phyloP scores from a whole-genome alignment of 352 stramenopile species.

The Elongisporangium undulatum region DNA sequence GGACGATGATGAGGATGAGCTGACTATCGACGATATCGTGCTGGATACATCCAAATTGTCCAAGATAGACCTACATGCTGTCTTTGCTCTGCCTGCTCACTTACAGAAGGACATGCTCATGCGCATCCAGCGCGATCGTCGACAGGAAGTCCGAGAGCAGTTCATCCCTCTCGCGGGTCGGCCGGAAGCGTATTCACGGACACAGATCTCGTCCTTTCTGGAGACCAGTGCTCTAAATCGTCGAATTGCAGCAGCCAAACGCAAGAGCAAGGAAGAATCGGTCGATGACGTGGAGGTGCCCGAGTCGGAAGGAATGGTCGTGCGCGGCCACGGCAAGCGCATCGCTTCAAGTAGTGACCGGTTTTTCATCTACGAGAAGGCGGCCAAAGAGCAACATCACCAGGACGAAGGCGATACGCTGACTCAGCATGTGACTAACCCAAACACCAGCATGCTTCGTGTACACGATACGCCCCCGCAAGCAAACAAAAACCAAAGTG shows the following conservation, averaged over 20 bases:
- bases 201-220: slow-evolving; percentile 95
- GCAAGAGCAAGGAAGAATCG: slow-evolving; percentile 49
- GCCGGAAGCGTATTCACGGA: slow-evolving; percentile 92
- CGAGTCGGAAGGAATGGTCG: slow-evolving; percentile 1
- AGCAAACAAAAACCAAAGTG: slow-evolving; percentile 7
- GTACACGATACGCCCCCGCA: background rate
- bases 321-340: slow-evolving; percentile 38
- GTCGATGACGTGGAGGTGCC: slow-evolving; percentile 29
- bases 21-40: slow-evolving; percentile 62
- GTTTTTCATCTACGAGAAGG: slow-evolving; percentile 72
- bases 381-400: slow-evolving; percentile 7
- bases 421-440: background rate
- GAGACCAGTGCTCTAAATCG: slow-evolving; percentile 89
- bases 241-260: slow-evolving; percentile 51
- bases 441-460: background rate
- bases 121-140: slow-evolving; percentile 82
- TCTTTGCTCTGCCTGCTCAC: slow-evolving; percentile 86
- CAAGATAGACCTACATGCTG: slow-evolving; percentile 79
- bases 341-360: slow-evolving; percentile 79
- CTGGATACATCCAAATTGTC: slow-evolving; percentile 48
- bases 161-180: slow-evolving; percentile 95
- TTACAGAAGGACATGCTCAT: slow-evolving; percentile 93
- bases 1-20: slow-evolving; percentile 20
- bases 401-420: background rate
- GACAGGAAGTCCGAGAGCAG: slow-evolving; percentile 89